Evolutionary conservation across 495 filamentous ascomycete species (phyloP), one percentile per base, ranked within the genome.

Genomic region (Pyronema omphalodes): DNA sequence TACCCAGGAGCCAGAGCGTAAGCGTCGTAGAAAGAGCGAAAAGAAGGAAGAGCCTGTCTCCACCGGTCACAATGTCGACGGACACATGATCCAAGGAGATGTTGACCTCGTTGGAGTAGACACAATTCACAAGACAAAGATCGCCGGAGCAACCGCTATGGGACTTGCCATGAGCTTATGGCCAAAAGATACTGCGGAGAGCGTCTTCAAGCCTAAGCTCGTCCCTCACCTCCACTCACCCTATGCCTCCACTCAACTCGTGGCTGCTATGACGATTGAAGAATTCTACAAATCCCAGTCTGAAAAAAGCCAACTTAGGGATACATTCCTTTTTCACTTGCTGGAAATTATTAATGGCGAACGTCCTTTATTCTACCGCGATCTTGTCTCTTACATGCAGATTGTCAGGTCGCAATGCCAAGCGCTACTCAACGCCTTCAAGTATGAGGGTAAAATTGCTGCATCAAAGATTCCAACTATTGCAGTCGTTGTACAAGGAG

Each of bases 71-170:
- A 94, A 98, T 66, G 86, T 98, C 37, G 91, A 98, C 64, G 91
- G 86, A 14, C 87, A 93, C 61, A 95, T 98, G 86, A 86, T 98
- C 68, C 84, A 87, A 61, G 91, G 91, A 43, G 91, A 98, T 63
- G 81, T 95, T 51, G 91, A 98, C 59, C 71, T 98, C 41, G 88
- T 96, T 29, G 88, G 93, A 44, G 72, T 81, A 48, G 93, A 98
- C 53, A 81, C 79, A 4, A 76, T 98, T 60, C 74, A 95, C 52
- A 77, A 88, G 58, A 94, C 88, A 6, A 87, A 88, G 66, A 81
- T 94, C 37, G 83, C 78, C 61, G 85, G 88, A 6, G 83, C 88
- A 15, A 76, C 74, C 63, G 93, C 91, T 11, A 76, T 95, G 58
- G 91, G 89, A 33, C 73, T 77, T 54, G 72, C 81, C 34, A 84